These are phyloP conservation scores for Gliomastix tumulicola DNA, from an alignment of 2,329 filamentous ascomycete species.

Conservation along the genomic window DNA sequence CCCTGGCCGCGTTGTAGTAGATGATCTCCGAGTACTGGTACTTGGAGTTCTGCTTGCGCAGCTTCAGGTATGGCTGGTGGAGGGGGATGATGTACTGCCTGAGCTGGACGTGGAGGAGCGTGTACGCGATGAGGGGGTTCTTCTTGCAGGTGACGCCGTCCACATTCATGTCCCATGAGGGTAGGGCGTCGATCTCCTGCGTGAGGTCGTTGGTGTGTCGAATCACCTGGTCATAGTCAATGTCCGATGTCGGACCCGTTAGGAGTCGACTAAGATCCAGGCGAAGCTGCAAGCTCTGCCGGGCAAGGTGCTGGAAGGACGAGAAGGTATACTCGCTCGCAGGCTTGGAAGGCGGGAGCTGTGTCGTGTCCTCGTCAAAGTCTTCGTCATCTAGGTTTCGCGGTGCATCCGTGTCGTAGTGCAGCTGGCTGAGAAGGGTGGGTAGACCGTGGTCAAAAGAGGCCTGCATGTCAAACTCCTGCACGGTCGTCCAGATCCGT, in stretches of 20 bases:
- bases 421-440: slow-evolving; percentile 48
- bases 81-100: slow-evolving; percentile 56
- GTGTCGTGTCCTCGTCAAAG: slow-evolving; percentile 45
- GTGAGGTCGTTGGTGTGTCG: slow-evolving; percentile 55
- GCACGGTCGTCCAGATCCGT: slow-evolving; percentile 53
- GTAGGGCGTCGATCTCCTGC: slow-evolving; percentile 52
- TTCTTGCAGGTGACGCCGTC: slow-evolving; percentile 27
- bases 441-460: slow-evolving; percentile 55
- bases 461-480: slow-evolving; percentile 56
- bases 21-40: slow-evolving; percentile 58
- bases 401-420: slow-evolving; percentile 48
- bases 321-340: slow-evolving; percentile 48
- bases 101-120: slow-evolving; percentile 52
- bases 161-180: slow-evolving; percentile 41
- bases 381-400: slow-evolving; percentile 52
- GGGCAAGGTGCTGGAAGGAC: slow-evolving; percentile 51
- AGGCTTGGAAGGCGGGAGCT: slow-evolving; percentile 43
- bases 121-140: slow-evolving; percentile 52
- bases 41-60: slow-evolving; percentile 51
- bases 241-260: slow-evolving; percentile 44
- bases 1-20: slow-evolving; percentile 55
- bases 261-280: slow-evolving; percentile 51
- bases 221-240: slow-evolving; percentile 56
- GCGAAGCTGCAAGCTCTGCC: slow-evolving; percentile 47
- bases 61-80: slow-evolving; percentile 53